Conservation (phyloP, 2,329 filamentous ascomycete species). For the Venturia pyrina region DNA sequence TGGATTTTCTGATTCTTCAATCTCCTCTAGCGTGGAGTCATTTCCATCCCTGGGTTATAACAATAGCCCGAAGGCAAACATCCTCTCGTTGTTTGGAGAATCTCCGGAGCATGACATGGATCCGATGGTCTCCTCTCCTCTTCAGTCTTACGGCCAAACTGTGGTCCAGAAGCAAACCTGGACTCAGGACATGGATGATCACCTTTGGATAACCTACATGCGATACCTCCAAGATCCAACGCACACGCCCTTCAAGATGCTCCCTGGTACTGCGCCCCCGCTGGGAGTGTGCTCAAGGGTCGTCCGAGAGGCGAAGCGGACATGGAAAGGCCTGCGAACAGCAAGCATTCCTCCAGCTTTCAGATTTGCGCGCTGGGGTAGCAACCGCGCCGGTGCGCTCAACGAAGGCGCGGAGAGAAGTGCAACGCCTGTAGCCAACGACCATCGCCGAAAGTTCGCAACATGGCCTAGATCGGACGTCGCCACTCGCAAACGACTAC, state of each 20-base stretch:
- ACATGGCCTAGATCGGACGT: constrained; percentile 49
- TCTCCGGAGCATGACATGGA: constrained; percentile 4
- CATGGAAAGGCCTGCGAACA: constrained; percentile 42
- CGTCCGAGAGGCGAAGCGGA: constrained; percentile 49
- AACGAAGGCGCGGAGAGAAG: constrained; percentile 26
- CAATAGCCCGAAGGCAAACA: constrained; percentile 49
- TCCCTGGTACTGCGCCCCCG: constrained; percentile 52
- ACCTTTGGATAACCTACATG: constrained; percentile 57
- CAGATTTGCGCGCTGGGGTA: constrained; percentile 13
- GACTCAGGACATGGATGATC: constrained; percentile 55
- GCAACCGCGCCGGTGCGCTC: constrained; percentile 16
- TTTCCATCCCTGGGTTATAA: constrained; percentile 42
- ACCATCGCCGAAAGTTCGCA: constrained; percentile 26
- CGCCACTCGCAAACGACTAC: constrained; percentile 47
- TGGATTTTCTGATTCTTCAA: constrained; percentile 51
- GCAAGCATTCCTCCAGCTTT: constrained; percentile 20
- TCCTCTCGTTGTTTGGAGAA: constrained; percentile 43
- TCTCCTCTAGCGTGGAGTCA: constrained; percentile 47
- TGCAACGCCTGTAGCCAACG: constrained; percentile 28
- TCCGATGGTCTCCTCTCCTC: constrained; percentile 20
- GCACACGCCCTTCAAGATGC: constrained; percentile 57
- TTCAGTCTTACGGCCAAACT: constrained; percentile 17
- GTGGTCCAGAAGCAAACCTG: constrained; percentile 30
- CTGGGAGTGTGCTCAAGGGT: constrained; percentile 55
- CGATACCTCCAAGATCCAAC: constrained; percentile 55